Evolutionary conservation across 2,329 filamentous ascomycete species (phyloP), one percentile per base, ranked within the genome.

Genomic region (Alternaria gaisen): DNA sequence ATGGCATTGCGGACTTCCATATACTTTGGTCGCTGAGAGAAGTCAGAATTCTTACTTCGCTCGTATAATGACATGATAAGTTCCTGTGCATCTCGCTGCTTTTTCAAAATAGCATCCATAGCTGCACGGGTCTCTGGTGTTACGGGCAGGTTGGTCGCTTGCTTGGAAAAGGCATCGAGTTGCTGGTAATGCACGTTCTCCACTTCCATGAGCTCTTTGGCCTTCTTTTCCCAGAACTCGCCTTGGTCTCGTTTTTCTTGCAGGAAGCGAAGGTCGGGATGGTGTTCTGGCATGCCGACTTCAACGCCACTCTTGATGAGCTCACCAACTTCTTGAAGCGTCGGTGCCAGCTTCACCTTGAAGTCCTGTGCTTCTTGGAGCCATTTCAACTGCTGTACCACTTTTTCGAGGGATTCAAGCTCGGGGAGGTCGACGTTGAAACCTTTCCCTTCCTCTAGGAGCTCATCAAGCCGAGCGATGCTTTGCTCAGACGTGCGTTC

Each of bases 341-440:
- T 91, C 72, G 95, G 84, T 59, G 67, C 64, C 22, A 89, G 86
- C 40, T 88, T 83, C 44, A 84, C 87, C 53, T 88, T 86, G 72
- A 84, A 87, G 3, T 85, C 82, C 53, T 88, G 86, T 9, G 92
- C 93, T 69, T 91, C 89, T 63, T 94, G 88, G 63, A 92, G 91
- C 95, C 95, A 99, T 72, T 90, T 92, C 72, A 95, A 86, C 76
- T 97, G 91, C 65, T 93, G 91, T 10, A 97, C 85, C 12, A 94
- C 86, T 61, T 87, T 89, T 36, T 94, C 91, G 9, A 99, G 84
- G 59, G 87, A 86, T 56, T 97, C 93, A 26, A 97, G 86, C 77
- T 98, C 94, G 1, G 92, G 91, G 61, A 96, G 91, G 72, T 97
- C 94, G 55, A 97, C 90, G 72, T 97, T 97, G 75, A 97, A 97